Conservation (phyloP, 768 basidiomycete genomes). For the Panaeolus papilionaceus region DNA sequence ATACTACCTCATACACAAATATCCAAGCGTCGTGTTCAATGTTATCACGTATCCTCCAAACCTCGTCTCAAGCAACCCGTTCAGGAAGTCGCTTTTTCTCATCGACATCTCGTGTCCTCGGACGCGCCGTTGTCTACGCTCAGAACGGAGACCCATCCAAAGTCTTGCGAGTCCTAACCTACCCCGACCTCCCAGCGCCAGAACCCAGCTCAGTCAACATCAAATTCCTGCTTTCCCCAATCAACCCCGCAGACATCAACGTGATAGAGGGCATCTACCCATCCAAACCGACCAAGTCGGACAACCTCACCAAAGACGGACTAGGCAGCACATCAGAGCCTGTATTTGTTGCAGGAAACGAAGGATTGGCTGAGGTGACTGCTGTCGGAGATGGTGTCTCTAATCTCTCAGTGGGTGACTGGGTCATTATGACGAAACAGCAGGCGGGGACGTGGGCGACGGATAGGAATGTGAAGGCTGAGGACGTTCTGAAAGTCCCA, state of each 20-base stretch:
- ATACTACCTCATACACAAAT: neutral
- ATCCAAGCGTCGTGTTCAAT: slow-evolving; percentile 15
- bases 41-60: slow-evolving; percentile 24
- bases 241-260: slow-evolving; percentile 86
- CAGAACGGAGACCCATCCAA: slow-evolving; percentile 63
- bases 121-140: slow-evolving; percentile 73
- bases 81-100: slow-evolving; percentile 32
- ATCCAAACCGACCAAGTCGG: slow-evolving; percentile 52
- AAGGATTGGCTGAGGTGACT: slow-evolving; percentile 72
- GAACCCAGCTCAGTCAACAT: slow-evolving; percentile 65
- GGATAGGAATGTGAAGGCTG: slow-evolving; percentile 53
- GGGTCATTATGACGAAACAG: slow-evolving; percentile 73
- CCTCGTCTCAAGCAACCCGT: slow-evolving; percentile 20
- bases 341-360: slow-evolving; percentile 75
- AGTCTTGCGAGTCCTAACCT: slow-evolving; percentile 62
- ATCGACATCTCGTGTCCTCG: slow-evolving; percentile 37
- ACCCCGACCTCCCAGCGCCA: slow-evolving; percentile 59
- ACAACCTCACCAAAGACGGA: slow-evolving; percentile 40
- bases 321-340: slow-evolving; percentile 39
- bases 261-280: slow-evolving; percentile 88
- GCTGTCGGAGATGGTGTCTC: slow-evolving; percentile 63
- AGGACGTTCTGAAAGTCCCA: slow-evolving; percentile 69
- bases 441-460: slow-evolving; percentile 84
- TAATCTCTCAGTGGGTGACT: slow-evolving; percentile 60
- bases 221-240: slow-evolving; percentile 70